Evolutionary conservation across 78 protist species (phyloP).

Genomic region (Emiliania huxleyi): DNA sequence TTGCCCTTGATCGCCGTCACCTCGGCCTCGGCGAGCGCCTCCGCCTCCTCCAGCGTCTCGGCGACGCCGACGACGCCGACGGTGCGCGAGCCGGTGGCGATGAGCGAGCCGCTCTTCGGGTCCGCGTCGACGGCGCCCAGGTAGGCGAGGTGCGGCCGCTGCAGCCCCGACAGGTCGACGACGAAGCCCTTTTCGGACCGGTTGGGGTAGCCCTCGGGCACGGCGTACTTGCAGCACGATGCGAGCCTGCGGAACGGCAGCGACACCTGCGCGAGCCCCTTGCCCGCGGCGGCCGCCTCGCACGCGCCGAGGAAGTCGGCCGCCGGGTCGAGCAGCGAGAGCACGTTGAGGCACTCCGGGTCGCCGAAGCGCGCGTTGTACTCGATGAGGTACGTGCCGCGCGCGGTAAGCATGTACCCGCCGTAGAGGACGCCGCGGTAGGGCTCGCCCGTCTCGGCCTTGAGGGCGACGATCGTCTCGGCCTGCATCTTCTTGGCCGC

Average conservation of each 20-base stretch:
- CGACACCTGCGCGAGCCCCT: neutral
- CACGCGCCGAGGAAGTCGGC: neutral
- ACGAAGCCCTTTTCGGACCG: neutral
- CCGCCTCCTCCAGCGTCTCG: neutral
- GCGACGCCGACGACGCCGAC: neutral
- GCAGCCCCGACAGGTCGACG: neutral
- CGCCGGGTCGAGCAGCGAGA: neutral
- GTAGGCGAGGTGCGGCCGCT: neutral
- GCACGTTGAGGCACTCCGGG: neutral
- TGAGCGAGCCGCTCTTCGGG: neutral
- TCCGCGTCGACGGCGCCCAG: neutral
- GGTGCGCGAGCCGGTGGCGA: constrained; percentile 26
- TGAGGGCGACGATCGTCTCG: neutral
- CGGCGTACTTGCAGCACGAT: constrained; percentile 19
- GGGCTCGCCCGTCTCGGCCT: neutral
- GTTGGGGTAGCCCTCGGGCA: constrained; percentile 32
- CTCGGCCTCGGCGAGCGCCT: neutral
- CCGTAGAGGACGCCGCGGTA: constrained; percentile 23
- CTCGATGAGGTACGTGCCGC: neutral
- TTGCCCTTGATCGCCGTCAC: neutral
- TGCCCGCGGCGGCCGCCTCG: neutral
- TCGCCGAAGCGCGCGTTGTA: constrained; percentile 32
- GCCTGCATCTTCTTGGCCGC: neutral
- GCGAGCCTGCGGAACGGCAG: neutral
- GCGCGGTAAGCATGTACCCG: neutral